These are phyloP conservation scores for Smittium culicis DNA, from an alignment of 371 early-diverging fungal genomes.

Conservation along the genomic window DNA sequence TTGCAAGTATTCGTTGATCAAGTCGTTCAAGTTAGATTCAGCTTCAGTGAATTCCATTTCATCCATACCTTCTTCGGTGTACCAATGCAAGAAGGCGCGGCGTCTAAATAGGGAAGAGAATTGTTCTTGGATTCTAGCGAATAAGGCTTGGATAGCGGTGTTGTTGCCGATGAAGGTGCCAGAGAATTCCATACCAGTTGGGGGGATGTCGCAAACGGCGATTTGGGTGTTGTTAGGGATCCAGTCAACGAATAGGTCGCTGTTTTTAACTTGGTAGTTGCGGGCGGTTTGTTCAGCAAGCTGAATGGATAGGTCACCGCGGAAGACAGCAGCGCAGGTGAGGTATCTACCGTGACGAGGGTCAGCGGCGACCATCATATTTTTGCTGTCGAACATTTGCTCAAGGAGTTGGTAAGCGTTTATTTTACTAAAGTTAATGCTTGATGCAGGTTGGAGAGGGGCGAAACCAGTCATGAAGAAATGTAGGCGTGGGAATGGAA, in stretches of 20 bases:
- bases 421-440: slow-evolving; percentile 46
- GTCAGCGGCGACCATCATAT: slow-evolving; percentile 83
- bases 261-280: slow-evolving; percentile 67
- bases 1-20: slow-evolving; percentile 83
- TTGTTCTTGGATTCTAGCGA: slow-evolving; percentile 58
- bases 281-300: slow-evolving; percentile 72
- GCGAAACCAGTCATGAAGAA: slow-evolving; percentile 67
- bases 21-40: slow-evolving; percentile 64
- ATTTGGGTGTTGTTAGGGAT: slow-evolving; percentile 86
- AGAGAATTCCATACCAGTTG: slow-evolving; percentile 60
- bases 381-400: slow-evolving; percentile 80
- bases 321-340: slow-evolving; percentile 78
- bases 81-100: slow-evolving; percentile 95
- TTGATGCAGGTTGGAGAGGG: slow-evolving; percentile 30
- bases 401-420: slow-evolving; percentile 71
- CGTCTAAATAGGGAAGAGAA: slow-evolving; percentile 84
- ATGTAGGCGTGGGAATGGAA: slow-evolving; percentile 43
- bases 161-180: slow-evolving; percentile 86
- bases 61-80: slow-evolving; percentile 90
- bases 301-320: slow-evolving; percentile 45
- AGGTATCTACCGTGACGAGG: slow-evolving; percentile 64
- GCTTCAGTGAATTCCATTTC: slow-evolving; percentile 93
- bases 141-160: slow-evolving; percentile 79
- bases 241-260: slow-evolving; percentile 83
- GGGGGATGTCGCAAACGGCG: slow-evolving; percentile 77